phyloP scores from a whole-genome alignment of 2,329 filamentous ascomycete genomes.

The Cladophialophora yegresii region DNA sequence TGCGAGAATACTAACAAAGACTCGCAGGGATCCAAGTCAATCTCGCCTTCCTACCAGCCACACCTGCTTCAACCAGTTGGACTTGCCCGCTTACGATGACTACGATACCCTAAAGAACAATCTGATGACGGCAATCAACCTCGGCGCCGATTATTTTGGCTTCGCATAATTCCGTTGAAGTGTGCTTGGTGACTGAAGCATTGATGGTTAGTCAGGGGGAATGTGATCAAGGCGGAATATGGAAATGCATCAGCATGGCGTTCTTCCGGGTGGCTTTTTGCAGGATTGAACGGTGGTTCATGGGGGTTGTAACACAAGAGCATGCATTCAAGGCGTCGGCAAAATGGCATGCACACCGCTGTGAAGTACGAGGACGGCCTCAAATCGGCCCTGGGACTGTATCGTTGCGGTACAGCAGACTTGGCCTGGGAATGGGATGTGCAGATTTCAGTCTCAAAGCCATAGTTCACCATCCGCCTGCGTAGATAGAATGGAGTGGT shows the following conservation, averaged over 20 bases:
- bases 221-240: background rate
- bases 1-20: conserved; percentile 12
- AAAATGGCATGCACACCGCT: background rate
- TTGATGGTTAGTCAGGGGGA: background rate
- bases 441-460: conserved; percentile 25
- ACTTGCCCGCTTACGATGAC: conserved; percentile 95
- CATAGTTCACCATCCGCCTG: background rate
- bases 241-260: conserved; percentile 7
- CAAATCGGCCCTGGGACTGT: background rate
- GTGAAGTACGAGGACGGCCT: background rate
- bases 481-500: conserved; percentile 22
- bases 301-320: background rate
- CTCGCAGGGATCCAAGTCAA: conserved; percentile 54
- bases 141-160: conserved; percentile 86
- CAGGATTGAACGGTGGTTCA: background rate
- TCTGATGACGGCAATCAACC: conserved; percentile 93
- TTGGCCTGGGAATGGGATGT: conserved; percentile 20
- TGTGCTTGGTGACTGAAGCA: background rate
- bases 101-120: conserved; percentile 88
- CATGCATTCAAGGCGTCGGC: background rate
- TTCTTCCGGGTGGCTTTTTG: conserved; percentile 1
- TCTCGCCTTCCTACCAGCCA: conserved; percentile 93
- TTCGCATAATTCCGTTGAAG: conserved; percentile 23
- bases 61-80: conserved; percentile 99
- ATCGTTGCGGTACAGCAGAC: background rate